These are phyloP conservation scores for Sclerospora graminicola DNA, from an alignment of 352 stramenopile genomes.

Conservation along the genomic window DNA sequence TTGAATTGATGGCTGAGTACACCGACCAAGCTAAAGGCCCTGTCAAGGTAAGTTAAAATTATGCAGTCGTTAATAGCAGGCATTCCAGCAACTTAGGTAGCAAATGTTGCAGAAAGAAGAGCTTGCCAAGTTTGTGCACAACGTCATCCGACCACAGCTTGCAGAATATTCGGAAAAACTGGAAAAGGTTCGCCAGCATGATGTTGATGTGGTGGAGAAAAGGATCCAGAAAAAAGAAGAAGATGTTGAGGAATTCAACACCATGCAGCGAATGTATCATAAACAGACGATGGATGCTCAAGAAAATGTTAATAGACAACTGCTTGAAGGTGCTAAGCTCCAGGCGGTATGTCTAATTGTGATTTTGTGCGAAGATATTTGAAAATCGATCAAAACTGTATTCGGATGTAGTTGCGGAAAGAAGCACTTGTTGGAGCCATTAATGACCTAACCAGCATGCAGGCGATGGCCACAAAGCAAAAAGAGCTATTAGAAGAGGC, in stretches of 20 bases:
- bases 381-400: not conserved
- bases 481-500: conserved; percentile 65
- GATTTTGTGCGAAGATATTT: not conserved
- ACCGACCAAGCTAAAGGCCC: conserved; percentile 54
- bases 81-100: too few relatives aligned
- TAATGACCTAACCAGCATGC: conserved; percentile 53
- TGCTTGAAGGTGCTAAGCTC: conserved; percentile 56
- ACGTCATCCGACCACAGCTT: conserved; percentile 41
- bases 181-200: conserved; percentile 50
- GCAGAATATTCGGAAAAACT: conserved; percentile 41
- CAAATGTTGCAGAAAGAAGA: conserved; percentile 37
- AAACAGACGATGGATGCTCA: conserved; percentile 44
- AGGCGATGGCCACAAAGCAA: conserved; percentile 53
- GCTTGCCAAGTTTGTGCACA: conserved; percentile 53
- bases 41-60: conserved; percentile 26
- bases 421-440: conserved; percentile 58
- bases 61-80: too few relatives aligned
- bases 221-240: conserved; percentile 50
- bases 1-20: conserved; percentile 62
- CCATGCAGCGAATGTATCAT: conserved; percentile 53
- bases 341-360: conserved; percentile 25
- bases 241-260: conserved; percentile 35
- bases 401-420: conserved; percentile 43
- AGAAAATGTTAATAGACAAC: conserved; percentile 45
- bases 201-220: conserved; percentile 41